Base-by-base conservation (phyloP, 2,329 filamentous ascomycete genomes). In the Dactylellina leptospora region DNA sequence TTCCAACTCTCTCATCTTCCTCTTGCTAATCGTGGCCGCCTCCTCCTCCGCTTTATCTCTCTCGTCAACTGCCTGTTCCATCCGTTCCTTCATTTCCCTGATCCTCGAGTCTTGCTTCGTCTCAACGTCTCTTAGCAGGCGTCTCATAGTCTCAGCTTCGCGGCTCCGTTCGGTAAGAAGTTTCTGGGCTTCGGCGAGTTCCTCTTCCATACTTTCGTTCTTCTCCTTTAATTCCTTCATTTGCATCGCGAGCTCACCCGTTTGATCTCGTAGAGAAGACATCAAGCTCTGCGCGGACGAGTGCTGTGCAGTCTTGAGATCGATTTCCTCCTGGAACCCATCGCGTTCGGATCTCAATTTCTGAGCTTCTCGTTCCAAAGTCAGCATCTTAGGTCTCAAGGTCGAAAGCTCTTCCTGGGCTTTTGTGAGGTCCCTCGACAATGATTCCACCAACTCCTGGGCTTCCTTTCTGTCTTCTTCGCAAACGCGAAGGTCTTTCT, bases 101-200 rank as follows among this genome's bases (percentile, higher is more conserved):
- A 96, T 86, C 77, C 92, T 90, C 71, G 83, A 83, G 75, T 97
- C 93, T 0, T 93, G 88, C 8, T 91, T 85, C 70, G 90, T 87
- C 79, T 97, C 92, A 6, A 93, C 91, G 75, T 97, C 93, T 13
- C 89, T 88, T 10, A 99, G 83, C 70, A 97, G 84, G 51, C 92
- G 85, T 30, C 95, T 87, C 93, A 99, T 97, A 0, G 92, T 97
- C 81, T 97, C 93, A 23, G 88, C 91, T 80, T 99, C 95, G 44
- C 95, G 87, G 2, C 91, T 93, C 23, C 95, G 88, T 80, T 99
- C 95, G 56, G 86, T 87, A 1, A 99, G 85, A 72, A 97, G 85
- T 66, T 91, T 87, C 78, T 96, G 92, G 2, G 92, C 89, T 80
- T 99, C 95, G 0, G 87, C 87, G 0, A 97, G 84, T 79, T 99